Evolutionary conservation across 148 eudicot species (phyloP).

Genomic region (Amaranthus palmeri): DNA sequence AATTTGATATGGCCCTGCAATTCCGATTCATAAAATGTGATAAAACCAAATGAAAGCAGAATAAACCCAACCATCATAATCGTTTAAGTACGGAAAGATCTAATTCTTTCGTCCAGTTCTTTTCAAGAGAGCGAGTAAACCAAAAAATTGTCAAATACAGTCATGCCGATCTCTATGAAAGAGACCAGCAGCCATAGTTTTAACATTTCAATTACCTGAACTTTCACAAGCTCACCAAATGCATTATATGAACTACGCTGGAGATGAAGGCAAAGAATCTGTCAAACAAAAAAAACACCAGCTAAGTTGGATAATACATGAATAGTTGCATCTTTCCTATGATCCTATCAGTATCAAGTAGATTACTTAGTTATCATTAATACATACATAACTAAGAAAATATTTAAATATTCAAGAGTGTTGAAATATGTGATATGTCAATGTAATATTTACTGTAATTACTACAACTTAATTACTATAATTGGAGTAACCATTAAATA

Average conservation of each 20-base stretch:
- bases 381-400: too few relatives aligned
- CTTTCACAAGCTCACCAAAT: constrained; percentile 66
- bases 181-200: not conserved
- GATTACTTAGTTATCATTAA: not conserved
- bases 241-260: constrained; percentile 70
- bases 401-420: too few relatives aligned
- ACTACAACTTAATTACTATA: too few relatives aligned
- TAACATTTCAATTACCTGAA: constrained; percentile 44
- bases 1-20: constrained; percentile 71
- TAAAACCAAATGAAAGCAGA: not conserved
- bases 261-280: constrained; percentile 85
- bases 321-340: too few relatives aligned
- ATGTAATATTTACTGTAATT: not conserved
- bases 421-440: not conserved
- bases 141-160: not conserved
- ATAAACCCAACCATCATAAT: not conserved
- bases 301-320: not conserved
- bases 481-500: too few relatives aligned
- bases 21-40: constrained; percentile 10
- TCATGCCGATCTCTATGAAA: not conserved
- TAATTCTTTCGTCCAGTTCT: not conserved
- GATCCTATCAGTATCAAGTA: not conserved
- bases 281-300: constrained; percentile 15
- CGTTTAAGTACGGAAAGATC: not conserved
- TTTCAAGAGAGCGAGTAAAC: not conserved